Evolutionary conservation across 371 early-diverging fungal genomes (phyloP).

Genomic region (Cokeromyces recurvatus): DNA sequence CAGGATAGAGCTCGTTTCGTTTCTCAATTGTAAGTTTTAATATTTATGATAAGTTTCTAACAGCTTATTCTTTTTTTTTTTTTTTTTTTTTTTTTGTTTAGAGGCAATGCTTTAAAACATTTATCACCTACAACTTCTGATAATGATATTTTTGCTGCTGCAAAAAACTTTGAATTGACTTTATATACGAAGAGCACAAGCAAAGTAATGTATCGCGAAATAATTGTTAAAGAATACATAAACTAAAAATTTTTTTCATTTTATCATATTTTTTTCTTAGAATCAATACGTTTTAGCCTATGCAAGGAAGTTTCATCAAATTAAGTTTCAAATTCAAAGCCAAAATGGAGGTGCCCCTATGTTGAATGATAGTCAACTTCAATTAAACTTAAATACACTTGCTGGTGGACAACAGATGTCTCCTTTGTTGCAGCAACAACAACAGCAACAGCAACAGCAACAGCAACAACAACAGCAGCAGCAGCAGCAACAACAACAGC

Average conservation of each 20-base stretch:
- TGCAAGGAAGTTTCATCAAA: slow-evolving; percentile 32
- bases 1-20: slow-evolving; percentile 31
- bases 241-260: not conserved
- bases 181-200: slow-evolving; percentile 32
- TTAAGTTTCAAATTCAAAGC: slow-evolving; percentile 27
- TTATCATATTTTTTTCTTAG: slow-evolving; percentile 10
- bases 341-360: slow-evolving; percentile 19
- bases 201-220: slow-evolving; percentile 32
- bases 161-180: slow-evolving; percentile 36
- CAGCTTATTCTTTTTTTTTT: not conserved
- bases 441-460: slow-evolving; percentile 21
- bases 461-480: slow-evolving; percentile 9
- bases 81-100: slow-evolving; percentile 6
- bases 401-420: slow-evolving; percentile 31
- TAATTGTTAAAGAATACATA: not conserved
- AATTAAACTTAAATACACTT: slow-evolving; percentile 19
- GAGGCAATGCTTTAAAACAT: slow-evolving; percentile 37
- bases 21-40: slow-evolving; percentile 13
- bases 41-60: too few species aligned
- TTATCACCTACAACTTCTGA: slow-evolving; percentile 40
- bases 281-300: slow-evolving; percentile 25
- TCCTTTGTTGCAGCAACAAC: slow-evolving; percentile 32
- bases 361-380: slow-evolving; percentile 32
- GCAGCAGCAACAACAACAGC: slow-evolving; percentile 8
- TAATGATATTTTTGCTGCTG: slow-evolving; percentile 37